Conservation (phyloP, 2,329 filamentous ascomycete species). For the Fusarium heterosporum region DNA sequence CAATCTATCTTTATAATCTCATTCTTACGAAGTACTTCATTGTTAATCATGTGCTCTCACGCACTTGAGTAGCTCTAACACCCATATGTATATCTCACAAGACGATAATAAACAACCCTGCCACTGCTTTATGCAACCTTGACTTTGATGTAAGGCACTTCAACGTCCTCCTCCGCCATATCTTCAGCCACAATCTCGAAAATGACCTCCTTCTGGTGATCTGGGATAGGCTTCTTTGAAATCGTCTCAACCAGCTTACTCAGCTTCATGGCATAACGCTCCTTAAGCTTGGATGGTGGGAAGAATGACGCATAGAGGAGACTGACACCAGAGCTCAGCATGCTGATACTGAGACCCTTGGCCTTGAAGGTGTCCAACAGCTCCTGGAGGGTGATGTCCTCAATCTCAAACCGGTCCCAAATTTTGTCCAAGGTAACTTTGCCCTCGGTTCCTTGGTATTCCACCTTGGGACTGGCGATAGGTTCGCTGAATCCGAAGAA, state of each 20-base stretch:
- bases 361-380: conserved; percentile 85
- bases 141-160: conserved; percentile 96
- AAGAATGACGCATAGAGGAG: conserved; percentile 96
- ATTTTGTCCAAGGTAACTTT: conserved; percentile 92
- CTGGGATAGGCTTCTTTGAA: conserved; percentile 90
- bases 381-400: conserved; percentile 85
- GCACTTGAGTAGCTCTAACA: conserved; percentile 27
- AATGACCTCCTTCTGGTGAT: conserved; percentile 94
- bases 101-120: background rate
- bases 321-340: conserved; percentile 98
- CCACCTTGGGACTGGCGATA: conserved; percentile 92
- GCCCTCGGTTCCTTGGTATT: conserved; percentile 82
- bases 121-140: conserved; percentile 63
- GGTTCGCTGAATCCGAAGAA: conserved; percentile 99
- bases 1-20: conserved; percentile 39
- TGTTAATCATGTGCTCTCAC: conserved; percentile 29
- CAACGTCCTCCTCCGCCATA: conserved; percentile 88
- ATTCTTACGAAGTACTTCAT: conserved; percentile 5
- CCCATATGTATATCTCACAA: conserved; percentile 25
- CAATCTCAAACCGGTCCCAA: conserved; percentile 96
- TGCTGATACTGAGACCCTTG: conserved; percentile 84
- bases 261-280: conserved; percentile 84
- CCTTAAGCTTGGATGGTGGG: conserved; percentile 80
- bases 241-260: conserved; percentile 89
- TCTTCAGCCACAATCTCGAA: conserved; percentile 97